Conservation (phyloP, 78 protist species). For the Speleostelium caveatum region DNA sequence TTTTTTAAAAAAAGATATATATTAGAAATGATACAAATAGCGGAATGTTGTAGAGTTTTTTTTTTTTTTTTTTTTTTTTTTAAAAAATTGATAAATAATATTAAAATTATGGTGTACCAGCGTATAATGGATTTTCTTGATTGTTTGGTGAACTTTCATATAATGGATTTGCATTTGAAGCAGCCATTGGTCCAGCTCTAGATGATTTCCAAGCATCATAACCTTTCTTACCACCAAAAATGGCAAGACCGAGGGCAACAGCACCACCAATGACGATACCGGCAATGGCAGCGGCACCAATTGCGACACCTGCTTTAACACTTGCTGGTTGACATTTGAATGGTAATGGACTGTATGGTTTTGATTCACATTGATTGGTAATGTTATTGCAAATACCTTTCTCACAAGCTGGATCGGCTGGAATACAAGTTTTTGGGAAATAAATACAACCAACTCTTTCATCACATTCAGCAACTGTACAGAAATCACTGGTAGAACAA, state of each 20-base stretch:
- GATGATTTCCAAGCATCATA: conserved; percentile 12
- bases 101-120: too few relatives aligned
- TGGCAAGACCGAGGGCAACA: conserved; percentile 35
- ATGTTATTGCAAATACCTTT: conserved; percentile 41
- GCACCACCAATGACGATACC: conserved; percentile 46
- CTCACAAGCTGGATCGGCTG: conserved; percentile 28
- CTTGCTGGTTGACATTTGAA: conserved; percentile 52
- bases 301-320: conserved; percentile 27
- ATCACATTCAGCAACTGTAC: conserved; percentile 24
- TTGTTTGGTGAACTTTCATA: conserved; percentile 17
- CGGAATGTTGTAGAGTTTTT: too few relatives aligned
- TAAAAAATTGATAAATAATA: neutral
- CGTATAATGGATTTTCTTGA: conserved; percentile 30
- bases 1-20: too few relatives aligned
- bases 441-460: conserved; percentile 34
- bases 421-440: conserved; percentile 12
- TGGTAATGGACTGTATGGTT: conserved; percentile 31
- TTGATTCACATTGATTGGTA: conserved; percentile 2
- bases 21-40: too few relatives aligned
- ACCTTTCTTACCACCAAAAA: conserved; percentile 57
- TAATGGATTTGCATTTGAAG: conserved; percentile 25
- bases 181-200: neutral
- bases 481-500: conserved; percentile 6
- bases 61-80: too few relatives aligned
- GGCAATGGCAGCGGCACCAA: conserved; percentile 42